Evolutionary conservation across 2,329 filamentous ascomycete genomes (phyloP).

Genomic region (Emericellopsis cladophorae): DNA sequence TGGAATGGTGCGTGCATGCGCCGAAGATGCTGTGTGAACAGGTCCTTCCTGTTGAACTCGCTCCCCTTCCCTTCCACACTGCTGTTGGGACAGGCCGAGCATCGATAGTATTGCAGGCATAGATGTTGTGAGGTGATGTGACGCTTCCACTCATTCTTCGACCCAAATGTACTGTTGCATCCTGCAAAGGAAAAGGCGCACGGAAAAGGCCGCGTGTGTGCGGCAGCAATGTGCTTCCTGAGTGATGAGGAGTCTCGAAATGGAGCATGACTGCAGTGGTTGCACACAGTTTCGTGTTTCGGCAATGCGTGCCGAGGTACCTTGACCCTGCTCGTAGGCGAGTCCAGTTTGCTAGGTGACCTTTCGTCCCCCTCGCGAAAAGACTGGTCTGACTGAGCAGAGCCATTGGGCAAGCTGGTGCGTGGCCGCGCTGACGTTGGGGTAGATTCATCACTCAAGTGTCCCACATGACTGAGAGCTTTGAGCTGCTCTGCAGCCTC

Average conservation of each 20-base stretch:
- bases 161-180: slow-evolving; percentile 72
- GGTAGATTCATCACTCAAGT: slow-evolving; percentile 31
- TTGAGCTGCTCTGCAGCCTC: slow-evolving; percentile 56
- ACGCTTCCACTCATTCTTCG: slow-evolving; percentile 97
- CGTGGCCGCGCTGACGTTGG: slow-evolving; percentile 13
- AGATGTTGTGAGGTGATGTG: slow-evolving; percentile 89
- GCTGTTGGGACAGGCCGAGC: slow-evolving; percentile 45
- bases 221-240: slow-evolving; percentile 54
- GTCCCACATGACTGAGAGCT: slow-evolving; percentile 50
- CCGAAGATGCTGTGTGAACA: slow-evolving; percentile 88
- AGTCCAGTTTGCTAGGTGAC: slow-evolving; percentile 7
- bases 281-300: slow-evolving; percentile 50
- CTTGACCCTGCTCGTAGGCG: slow-evolving; percentile 26
- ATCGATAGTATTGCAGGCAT: slow-evolving; percentile 51
- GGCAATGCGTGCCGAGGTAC: slow-evolving; percentile 31
- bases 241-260: slow-evolving; percentile 56
- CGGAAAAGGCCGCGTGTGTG: slow-evolving; percentile 62
- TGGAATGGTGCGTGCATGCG: slow-evolving; percentile 78
- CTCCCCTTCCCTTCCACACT: slow-evolving; percentile 44
- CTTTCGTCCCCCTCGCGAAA: not conserved
- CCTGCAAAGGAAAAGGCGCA: slow-evolving; percentile 81
- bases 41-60: slow-evolving; percentile 86
- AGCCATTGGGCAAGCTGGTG: slow-evolving; percentile 25
- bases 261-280: slow-evolving; percentile 48
- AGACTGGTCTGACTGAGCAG: slow-evolving; percentile 17